A percentile compares a stretch with the other conserved stretches of the same genome.
Conservation (phyloP, 768 basidiomycete genomes). For the Hebeloma cylindrosporum region DNA sequence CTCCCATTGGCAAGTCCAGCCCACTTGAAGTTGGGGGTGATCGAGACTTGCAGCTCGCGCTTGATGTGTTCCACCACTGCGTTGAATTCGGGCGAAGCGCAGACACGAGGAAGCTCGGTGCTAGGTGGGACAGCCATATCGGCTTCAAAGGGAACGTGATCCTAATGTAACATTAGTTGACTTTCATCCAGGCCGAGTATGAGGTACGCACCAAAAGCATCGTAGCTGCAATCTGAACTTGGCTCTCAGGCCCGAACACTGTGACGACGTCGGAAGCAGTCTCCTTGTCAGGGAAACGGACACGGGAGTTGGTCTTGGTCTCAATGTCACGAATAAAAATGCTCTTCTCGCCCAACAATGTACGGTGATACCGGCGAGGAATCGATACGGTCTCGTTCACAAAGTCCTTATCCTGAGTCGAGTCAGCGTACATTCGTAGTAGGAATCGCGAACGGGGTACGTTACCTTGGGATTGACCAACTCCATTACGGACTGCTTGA, state of each 20-base stretch:
- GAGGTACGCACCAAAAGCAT: conserved; percentile 80
- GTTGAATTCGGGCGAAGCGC: conserved; percentile 77
- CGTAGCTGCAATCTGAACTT: conserved; percentile 94
- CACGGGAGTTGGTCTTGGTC: conserved; percentile 89
- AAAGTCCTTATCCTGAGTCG: conserved; percentile 90
- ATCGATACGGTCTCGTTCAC: conserved; percentile 91
- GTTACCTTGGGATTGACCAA: conserved; percentile 92
- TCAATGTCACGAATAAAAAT: conserved; percentile 98
- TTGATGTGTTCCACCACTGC: conserved; percentile 90
- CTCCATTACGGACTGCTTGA: conserved; percentile 97
- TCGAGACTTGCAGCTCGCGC: conserved; percentile 89
- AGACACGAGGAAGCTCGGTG: conserved; percentile 73
- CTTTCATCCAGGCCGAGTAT: background rate
- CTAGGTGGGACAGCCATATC: conserved; percentile 90
- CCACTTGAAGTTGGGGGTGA: conserved; percentile 76
- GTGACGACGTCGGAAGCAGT: conserved; percentile 91
- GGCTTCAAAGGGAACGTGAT: conserved; percentile 95
- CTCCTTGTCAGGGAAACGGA: conserved; percentile 93
- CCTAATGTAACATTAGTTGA: conserved; percentile 46
- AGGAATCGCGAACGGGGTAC: conserved; percentile 2
- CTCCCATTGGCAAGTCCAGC: conserved; percentile 45
- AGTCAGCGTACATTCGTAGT: conserved; percentile 1
- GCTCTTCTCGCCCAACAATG: conserved; percentile 90
- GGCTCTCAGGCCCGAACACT: conserved; percentile 96
- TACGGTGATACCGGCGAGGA: conserved; percentile 93